A percentile compares a stretch with the other conserved stretches of the same genome.
phyloP scores from a whole-genome alignment of 1,139 yeast species.

The Taphrina betulina region DNA sequence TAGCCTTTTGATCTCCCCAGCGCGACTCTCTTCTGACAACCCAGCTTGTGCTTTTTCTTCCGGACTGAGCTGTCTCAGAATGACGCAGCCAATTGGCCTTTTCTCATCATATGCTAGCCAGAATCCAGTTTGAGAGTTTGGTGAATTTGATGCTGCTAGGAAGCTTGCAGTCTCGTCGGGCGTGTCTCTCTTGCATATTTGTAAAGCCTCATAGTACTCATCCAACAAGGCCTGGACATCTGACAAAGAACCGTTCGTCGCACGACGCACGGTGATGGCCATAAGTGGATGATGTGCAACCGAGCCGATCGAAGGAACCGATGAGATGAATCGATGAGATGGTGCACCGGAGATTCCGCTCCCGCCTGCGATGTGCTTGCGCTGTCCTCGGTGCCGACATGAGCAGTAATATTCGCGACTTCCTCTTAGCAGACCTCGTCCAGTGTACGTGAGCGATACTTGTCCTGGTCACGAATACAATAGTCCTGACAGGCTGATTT shows the following conservation, averaged over 20 bases:
- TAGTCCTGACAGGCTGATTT: too few species aligned
- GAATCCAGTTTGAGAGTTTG: conserved; percentile 4
- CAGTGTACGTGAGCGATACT: too few species aligned
- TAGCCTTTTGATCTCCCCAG: conserved; percentile 23
- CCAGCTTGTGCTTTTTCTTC: conserved; percentile 1
- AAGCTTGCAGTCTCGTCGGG: conserved; percentile 6
- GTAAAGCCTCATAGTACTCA: conserved; percentile 20
- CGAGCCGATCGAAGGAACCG: too few species aligned
- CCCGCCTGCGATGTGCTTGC: too few species aligned
- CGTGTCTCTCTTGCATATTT: conserved; percentile 24
- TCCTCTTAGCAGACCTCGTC: too few species aligned
- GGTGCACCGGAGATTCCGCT: too few species aligned
- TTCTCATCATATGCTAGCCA: conserved; percentile 18
- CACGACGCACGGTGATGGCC: too few species aligned
- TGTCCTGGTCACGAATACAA: too few species aligned
- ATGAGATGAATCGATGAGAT: too few species aligned
- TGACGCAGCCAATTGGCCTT: conserved; percentile 17
- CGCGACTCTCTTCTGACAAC: not conserved
- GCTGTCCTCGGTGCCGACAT: too few species aligned
- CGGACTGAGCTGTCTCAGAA: conserved; percentile 3
- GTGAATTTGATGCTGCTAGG: not conserved
- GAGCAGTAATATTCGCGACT: too few species aligned
- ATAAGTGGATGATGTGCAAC: too few species aligned
- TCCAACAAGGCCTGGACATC: conserved; percentile 9
- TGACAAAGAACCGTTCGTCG: not conserved